Evolutionary conservation across 163 green algal genomes (phyloP).

Genomic region (Scenedesmus sp.): DNA sequence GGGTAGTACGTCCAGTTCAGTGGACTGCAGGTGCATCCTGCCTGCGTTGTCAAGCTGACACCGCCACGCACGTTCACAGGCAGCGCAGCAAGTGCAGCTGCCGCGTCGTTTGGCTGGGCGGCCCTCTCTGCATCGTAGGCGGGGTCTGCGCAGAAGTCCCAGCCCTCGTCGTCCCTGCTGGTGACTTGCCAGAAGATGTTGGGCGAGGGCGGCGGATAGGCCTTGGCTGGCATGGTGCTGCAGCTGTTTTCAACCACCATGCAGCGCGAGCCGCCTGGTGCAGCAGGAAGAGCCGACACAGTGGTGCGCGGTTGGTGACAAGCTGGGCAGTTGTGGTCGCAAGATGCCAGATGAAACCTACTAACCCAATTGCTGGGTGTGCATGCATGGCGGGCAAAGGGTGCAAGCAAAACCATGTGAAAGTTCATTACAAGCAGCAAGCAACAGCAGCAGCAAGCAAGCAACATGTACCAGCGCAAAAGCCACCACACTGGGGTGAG

Average conservation of each 20-base stretch:
- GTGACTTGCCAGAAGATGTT: conserved; percentile 21
- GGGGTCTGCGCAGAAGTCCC: conserved; percentile 24
- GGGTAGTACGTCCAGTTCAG: conserved; percentile 29
- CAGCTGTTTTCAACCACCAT: conserved; percentile 14
- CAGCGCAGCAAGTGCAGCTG: neutral
- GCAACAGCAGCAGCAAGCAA: neutral
- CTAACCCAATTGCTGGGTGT: too few species aligned
- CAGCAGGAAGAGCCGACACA: neutral
- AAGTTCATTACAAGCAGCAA: too few species aligned
- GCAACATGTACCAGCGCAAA: neutral
- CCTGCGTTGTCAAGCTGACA: neutral
- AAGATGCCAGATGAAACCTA: too few species aligned
- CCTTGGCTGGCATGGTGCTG: conserved; percentile 7
- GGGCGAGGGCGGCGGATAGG: neutral
- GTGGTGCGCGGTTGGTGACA: neutral
- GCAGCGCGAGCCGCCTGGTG: conserved; percentile 1
- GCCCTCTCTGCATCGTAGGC: neutral
- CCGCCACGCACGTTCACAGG: neutral
- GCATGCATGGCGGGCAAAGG: too few species aligned
- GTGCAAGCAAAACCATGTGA: too few species aligned
- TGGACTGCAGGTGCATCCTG: conserved; percentile 15
- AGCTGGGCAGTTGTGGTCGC: too few species aligned
- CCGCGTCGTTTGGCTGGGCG: neutral
- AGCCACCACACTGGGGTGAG: neutral
- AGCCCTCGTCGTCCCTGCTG: neutral